Percentiles rank a stretch among this genome's conserved stretches.
These are phyloP conservation scores for Pecoramyces ruminantium DNA, from an alignment of 192 early-diverging fungal species.

Conservation along the genomic window DNA sequence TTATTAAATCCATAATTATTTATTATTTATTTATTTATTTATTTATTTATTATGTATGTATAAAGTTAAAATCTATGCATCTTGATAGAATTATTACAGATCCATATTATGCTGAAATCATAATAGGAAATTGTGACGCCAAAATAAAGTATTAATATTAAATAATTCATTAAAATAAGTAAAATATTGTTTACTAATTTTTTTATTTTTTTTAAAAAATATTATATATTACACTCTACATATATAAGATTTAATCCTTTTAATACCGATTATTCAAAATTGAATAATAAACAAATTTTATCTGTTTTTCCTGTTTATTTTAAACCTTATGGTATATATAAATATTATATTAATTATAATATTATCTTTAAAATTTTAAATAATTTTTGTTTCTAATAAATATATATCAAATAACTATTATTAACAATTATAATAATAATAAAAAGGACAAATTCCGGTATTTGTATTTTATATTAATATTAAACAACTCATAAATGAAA, in stretches of 20 bases:
- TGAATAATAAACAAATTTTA: constrained; percentile 14
- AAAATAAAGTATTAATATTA: constrained; percentile 18
- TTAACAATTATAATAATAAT: no score
- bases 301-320: constrained; percentile 13
- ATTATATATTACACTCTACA: constrained; percentile 5
- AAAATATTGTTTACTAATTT: no score
- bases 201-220: neutral
- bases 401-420: no score
- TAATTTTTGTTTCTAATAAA: no score
- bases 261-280: constrained; percentile 9
- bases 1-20: no score
- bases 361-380: no score
- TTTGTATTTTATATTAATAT: constrained; percentile 20
- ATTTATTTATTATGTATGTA: no score
- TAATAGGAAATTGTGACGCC: constrained; percentile 28
- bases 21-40: no score
- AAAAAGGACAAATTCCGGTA: constrained; percentile 3
- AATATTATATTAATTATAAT: constrained; percentile 2
- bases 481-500: constrained; percentile 26
- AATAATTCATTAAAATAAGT: no score
- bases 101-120: constrained; percentile 27
- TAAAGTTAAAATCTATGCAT: constrained; percentile 54
- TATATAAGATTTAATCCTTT: constrained; percentile 11
- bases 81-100: constrained; percentile 47
- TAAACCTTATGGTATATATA: neutral